Base-by-base conservation (phyloP, 2,329 filamentous ascomycete species). In the Clarireedia sp. region DNA sequence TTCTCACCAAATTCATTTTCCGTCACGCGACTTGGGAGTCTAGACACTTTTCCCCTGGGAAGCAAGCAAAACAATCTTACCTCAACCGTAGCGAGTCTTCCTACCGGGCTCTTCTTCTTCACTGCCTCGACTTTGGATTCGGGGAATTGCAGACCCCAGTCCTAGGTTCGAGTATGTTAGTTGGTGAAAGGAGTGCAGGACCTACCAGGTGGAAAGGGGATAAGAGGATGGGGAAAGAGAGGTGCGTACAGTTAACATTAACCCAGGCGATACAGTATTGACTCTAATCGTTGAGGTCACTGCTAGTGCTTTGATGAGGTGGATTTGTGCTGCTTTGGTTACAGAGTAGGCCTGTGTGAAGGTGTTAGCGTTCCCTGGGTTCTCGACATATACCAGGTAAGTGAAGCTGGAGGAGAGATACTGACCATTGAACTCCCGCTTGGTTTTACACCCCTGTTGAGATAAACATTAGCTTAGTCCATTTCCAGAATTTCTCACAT, bases 261-360 rank as follows among this genome's bases (percentile, higher is more conserved):
- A 47, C 23, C 41, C 51, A 1, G 51, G 43, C 19, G 51, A 78
- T 0, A 84, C 78, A 44, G 71, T 75, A 59, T 85, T 85, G 5
- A 83, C 80, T n/a, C 80, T 67, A 21, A 85, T 78, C 44, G 73
- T 75, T 10, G 75, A 75, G 56, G 79, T 77, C 4, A 72, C 64
- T 0, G 80, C 80, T 33, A 83, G 70, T 8, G 72, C 73, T 61
- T 79, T 82, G 16, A 75, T 72, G 3, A 85, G 72, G 64, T 84
- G 81, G 38, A 83, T 71, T 56, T 85, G 81, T 10, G 89, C 89
- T 0, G 88, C 80, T 68, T 94, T 94, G 38, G 86, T 87, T 17
- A 91, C 85, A 0, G 83, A 76, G 65, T 94, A 94, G 3, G 89
- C 81, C 84, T 78, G 47, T 40, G 21, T 17, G n/a, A 2, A n/a